These are phyloP conservation scores for Exophiala sp. DNA, from an alignment of 2,329 filamentous ascomycete species.

Conservation along the genomic window DNA sequence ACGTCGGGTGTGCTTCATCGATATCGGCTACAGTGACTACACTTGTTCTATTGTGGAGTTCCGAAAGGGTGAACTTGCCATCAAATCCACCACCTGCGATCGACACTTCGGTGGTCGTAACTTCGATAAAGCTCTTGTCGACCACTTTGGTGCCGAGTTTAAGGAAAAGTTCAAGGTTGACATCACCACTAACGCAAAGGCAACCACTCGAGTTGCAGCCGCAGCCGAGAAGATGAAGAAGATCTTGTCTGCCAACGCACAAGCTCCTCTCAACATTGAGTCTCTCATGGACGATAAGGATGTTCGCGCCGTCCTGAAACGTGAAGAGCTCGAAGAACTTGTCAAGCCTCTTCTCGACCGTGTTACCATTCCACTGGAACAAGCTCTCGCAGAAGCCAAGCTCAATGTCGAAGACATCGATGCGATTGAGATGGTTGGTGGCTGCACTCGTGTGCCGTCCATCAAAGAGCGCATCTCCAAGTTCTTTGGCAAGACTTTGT, in stretches of 20 bases:
- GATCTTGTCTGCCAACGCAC: slow-evolving; percentile 90
- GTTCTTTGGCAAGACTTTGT: slow-evolving; percentile 90
- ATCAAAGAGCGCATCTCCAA: slow-evolving; percentile 85
- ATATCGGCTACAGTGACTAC: slow-evolving; percentile 96
- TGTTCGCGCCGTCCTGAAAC: slow-evolving; percentile 81
- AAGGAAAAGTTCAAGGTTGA: slow-evolving; percentile 98
- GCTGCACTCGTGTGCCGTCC: slow-evolving; percentile 86
- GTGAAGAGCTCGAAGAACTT: slow-evolving; percentile 89
- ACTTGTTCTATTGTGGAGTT: slow-evolving; percentile 93
- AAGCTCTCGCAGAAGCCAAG: slow-evolving; percentile 91
- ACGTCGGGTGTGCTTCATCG: slow-evolving; percentile 83
- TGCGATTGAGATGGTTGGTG: slow-evolving; percentile 86
- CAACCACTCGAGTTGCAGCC: slow-evolving; percentile 77
- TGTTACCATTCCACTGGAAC: slow-evolving; percentile 72
- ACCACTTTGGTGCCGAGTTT: slow-evolving; percentile 94
- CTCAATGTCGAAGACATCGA: slow-evolving; percentile 91
- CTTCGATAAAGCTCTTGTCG: slow-evolving; percentile 91
- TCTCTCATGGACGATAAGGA: slow-evolving; percentile 98
- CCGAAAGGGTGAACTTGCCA: slow-evolving; percentile 90
- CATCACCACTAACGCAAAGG: slow-evolving; percentile 85
- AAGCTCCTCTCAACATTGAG: slow-evolving; percentile 92
- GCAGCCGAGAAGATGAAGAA: slow-evolving; percentile 98
- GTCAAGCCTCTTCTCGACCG: slow-evolving; percentile 78
- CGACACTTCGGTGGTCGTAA: slow-evolving; percentile 96
- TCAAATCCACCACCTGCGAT: slow-evolving; percentile 90